Conservation (phyloP, 257 asterid species). For the Echites panduratus region DNA sequence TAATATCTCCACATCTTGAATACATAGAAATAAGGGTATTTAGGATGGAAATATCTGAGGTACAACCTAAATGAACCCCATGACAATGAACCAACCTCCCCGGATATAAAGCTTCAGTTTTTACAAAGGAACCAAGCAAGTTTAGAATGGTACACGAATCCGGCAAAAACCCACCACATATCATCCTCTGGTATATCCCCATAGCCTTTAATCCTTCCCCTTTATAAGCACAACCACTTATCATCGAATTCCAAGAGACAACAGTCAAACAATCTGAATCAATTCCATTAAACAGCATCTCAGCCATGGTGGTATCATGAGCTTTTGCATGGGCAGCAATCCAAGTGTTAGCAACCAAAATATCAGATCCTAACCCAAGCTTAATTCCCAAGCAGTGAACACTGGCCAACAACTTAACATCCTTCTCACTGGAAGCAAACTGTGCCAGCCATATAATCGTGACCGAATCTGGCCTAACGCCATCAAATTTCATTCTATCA, state of each 20-base stretch:
- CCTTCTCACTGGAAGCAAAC: constrained; percentile 33
- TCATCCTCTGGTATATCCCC: constrained; percentile 37
- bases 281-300: constrained; percentile 43
- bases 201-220: constrained; percentile 41
- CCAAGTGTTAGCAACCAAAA: constrained; percentile 48
- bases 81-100: constrained; percentile 55
- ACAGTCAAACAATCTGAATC: constrained; percentile 26
- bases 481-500: constrained; percentile 36
- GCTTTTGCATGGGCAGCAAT: constrained; percentile 46
- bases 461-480: constrained; percentile 58
- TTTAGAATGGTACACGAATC: constrained; percentile 54
- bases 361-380: constrained; percentile 35
- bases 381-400: constrained; percentile 53
- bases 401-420: constrained; percentile 25
- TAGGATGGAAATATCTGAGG: constrained; percentile 33
- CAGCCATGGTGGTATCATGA: constrained; percentile 30
- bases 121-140: constrained; percentile 43
- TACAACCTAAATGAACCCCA: constrained; percentile 45
- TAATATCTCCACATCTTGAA: constrained; percentile 52
- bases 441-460: constrained; percentile 45
- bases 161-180: constrained; percentile 36
- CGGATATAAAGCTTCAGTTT: constrained; percentile 24
- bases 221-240: constrained; percentile 43
- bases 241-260: constrained; percentile 70
- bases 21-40: constrained; percentile 61